Conservation (phyloP, 805 yeast species). For the Scheffersomyces amazonensis region DNA sequence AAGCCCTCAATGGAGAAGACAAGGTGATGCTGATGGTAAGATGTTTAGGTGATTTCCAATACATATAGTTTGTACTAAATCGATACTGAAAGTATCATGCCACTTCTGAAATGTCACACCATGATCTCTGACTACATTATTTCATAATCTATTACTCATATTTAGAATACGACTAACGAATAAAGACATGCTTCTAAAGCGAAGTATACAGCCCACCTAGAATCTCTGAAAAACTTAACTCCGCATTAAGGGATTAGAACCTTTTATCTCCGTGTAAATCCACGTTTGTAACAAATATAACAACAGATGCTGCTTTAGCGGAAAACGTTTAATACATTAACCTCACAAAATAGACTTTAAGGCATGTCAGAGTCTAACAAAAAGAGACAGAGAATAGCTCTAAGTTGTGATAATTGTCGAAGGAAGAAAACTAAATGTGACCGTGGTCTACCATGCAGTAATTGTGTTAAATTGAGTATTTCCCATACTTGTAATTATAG, state of each 20-base stretch:
- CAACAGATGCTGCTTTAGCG: no score
- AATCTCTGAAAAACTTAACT: no score
- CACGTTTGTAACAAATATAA: no score
- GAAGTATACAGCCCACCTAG: no score
- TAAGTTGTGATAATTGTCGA: constrained; percentile 48
- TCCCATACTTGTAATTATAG: constrained; percentile 5
- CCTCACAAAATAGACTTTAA: no score
- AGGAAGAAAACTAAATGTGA: constrained; percentile 46
- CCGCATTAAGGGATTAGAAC: no score
- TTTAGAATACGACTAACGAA: neutral
- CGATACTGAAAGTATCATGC: neutral
- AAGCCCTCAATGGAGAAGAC: constrained; percentile 63
- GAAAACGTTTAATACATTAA: no score
- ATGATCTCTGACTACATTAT: neutral
- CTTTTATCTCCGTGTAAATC: no score
- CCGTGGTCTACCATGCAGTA: constrained; percentile 28
- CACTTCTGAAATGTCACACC: neutral
- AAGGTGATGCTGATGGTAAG: constrained; percentile 67
- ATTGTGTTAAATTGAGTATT: constrained; percentile 10
- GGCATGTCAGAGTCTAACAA: constrained; percentile 6
- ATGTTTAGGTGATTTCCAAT: constrained; percentile 64
- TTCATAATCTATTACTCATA: neutral
- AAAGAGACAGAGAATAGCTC: constrained; percentile 40
- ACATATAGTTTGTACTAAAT: no score
- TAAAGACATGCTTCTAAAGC: no score